phyloP scores from a whole-genome alignment of 805 yeast genomes.

The Maudiozyma turicensis region DNA sequence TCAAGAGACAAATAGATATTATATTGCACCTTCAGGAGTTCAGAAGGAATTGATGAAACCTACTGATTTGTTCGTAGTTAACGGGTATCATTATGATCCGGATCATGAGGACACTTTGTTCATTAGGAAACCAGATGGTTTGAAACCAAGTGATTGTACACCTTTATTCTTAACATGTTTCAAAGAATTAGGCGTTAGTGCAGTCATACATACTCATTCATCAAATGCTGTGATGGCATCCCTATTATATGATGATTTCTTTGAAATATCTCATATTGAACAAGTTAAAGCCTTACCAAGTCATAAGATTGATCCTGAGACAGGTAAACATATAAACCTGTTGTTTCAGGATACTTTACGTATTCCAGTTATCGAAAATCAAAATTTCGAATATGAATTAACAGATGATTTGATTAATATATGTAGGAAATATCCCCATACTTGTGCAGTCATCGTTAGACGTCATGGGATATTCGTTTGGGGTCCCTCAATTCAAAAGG shows the following conservation, averaged over 20 bases:
- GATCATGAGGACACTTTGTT: constrained; percentile 36
- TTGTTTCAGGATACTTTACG: constrained; percentile 63
- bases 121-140: constrained; percentile 49
- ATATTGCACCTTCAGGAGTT: constrained; percentile 91
- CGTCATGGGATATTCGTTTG: constrained; percentile 95
- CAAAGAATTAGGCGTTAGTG: constrained; percentile 64
- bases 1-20: constrained; percentile 42
- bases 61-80: constrained; percentile 70
- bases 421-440: constrained; percentile 57
- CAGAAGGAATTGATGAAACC: constrained; percentile 86
- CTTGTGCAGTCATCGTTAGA: constrained; percentile 82
- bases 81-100: constrained; percentile 19
- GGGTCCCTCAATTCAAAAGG: constrained; percentile 90
- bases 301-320: constrained; percentile 38
- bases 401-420: constrained; percentile 56
- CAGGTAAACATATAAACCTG: constrained; percentile 46
- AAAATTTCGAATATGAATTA: constrained; percentile 80
- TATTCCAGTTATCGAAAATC: constrained; percentile 87
- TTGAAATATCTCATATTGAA: constrained; percentile 71
- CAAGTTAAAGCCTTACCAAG: constrained; percentile 88
- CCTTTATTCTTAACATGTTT: constrained; percentile 76
- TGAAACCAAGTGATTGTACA: constrained; percentile 90
- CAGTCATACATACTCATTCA: constrained; percentile 92
- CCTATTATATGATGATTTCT: constrained; percentile 57
- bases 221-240: constrained; percentile 79